Base-by-base conservation (phyloP, 2,329 filamentous ascomycete species). In the Penicillium sp. region DNA sequence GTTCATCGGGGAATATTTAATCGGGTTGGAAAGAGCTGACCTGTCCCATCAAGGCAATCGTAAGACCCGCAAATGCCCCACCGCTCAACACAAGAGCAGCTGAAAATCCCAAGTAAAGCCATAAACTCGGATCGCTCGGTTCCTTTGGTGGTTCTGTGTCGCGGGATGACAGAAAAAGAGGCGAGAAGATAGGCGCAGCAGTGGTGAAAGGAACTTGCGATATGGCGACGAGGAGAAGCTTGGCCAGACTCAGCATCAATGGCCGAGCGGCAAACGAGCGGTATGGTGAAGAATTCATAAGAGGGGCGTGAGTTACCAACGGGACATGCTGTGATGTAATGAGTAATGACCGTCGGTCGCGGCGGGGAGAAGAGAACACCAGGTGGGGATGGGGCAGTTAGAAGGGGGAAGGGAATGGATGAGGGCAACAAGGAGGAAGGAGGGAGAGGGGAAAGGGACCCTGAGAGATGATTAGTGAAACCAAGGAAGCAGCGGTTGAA, bases 21-120 rank as follows among this genome's bases (percentile, higher is more conserved):
- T n/a, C 13, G n/a, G 1, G 10, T 38, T 36, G 13, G 31, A 55
- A 51, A 25, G 17, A 27, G 13, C 53, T 38, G 6, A 55, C 53
- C 47, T 88, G 86, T 55, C 86, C 86, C 86, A 88, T 88, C 66
- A 88, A 76, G 66, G 77, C 72, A 65, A 78, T 78, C 59, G 94
- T 99, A 75, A 99, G 78, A 35, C 94, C 94, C 10, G 94, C 94
- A 78, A 99, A 99, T 39, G 91, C 91, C 61, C 94, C 94, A 61
- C 94, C 94, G 0, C 90, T 83, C 60, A 97, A 79, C 10, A 97
- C 94, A 56, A 99, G 83, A 25, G 86, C 82, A 59, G 91, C 83
- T 19, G 93, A 96, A 31, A 92, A 82, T 55, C 87, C 81, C 61
- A 94, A 83, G 70, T 97, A 91, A 45, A 93, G 79, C 89, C 90